Percentiles rank a stretch among this genome's conserved stretches.
Evolutionary conservation across 2,329 filamentous ascomycete species (phyloP).

Genomic region (Trichoderma breve): DNA sequence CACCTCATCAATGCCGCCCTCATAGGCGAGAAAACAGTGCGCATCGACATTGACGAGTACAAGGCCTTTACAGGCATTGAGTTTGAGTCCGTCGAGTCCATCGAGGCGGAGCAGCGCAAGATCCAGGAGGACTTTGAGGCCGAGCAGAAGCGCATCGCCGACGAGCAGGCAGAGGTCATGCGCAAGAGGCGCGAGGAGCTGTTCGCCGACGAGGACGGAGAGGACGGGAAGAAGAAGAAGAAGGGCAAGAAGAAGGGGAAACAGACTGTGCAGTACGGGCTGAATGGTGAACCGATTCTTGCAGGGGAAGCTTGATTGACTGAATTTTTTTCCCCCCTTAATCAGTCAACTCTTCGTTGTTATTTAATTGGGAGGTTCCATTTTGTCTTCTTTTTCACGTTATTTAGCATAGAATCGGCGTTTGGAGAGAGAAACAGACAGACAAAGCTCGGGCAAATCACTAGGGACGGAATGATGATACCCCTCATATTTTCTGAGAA

Average conservation of each 20-base stretch:
- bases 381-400: background rate
- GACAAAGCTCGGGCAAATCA: slow-evolving; percentile 9
- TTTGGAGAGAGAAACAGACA: background rate
- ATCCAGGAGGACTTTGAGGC: slow-evolving; percentile 46
- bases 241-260: slow-evolving; percentile 34
- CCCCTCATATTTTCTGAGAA: slow-evolving; percentile 7
- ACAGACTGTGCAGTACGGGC: slow-evolving; percentile 35
- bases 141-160: slow-evolving; percentile 42
- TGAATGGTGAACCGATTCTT: slow-evolving; percentile 38
- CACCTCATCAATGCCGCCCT: slow-evolving; percentile 62
- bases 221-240: slow-evolving; percentile 34
- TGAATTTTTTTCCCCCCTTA: background rate
- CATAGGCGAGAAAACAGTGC: slow-evolving; percentile 55
- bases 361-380: background rate
- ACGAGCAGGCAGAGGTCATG: slow-evolving; percentile 49
- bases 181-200: slow-evolving; percentile 49
- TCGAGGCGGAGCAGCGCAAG: slow-evolving; percentile 54
- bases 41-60: slow-evolving; percentile 62
- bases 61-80: slow-evolving; percentile 51
- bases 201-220: slow-evolving; percentile 42
- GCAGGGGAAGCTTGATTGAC: slow-evolving; percentile 24
- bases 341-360: background rate
- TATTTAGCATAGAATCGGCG: slow-evolving; percentile 16
- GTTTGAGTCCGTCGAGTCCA: slow-evolving; percentile 55
- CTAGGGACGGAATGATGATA: slow-evolving; percentile 7